A percentile compares a stretch with the other conserved stretches of the same genome.
Conservation (phyloP, 352 stramenopile genomes). For the Phytophthora parvispora region DNA sequence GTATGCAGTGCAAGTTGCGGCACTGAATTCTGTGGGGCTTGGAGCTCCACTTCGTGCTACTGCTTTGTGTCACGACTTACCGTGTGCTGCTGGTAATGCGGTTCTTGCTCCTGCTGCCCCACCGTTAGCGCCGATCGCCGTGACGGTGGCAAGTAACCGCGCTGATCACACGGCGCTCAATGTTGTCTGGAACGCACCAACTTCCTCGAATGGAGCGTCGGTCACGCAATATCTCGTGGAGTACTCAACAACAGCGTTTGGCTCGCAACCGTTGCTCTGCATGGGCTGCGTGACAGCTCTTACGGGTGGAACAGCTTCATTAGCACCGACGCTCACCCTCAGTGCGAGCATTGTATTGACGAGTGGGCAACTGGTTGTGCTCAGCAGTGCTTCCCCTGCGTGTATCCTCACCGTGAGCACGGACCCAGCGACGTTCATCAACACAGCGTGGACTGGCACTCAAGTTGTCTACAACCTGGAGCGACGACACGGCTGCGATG, state of each 20-base stretch:
- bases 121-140: constrained; percentile 76
- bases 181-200: constrained; percentile 86
- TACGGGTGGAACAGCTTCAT: constrained; percentile 24
- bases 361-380: constrained; percentile 47
- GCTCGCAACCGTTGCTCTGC: constrained; percentile 44
- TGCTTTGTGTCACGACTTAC: constrained; percentile 59
- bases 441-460: constrained; percentile 46
- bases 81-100: constrained; percentile 50
- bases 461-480: constrained; percentile 56
- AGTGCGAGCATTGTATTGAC: constrained; percentile 37
- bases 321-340: constrained; percentile 45
- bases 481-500: constrained; percentile 67
- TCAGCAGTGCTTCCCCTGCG: constrained; percentile 51
- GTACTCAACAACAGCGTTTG: constrained; percentile 78
- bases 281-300: constrained; percentile 59
- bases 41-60: constrained; percentile 63
- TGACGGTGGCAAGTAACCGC: constrained; percentile 86
- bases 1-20: constrained; percentile 93
- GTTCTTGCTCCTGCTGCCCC: constrained; percentile 68
- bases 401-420: constrained; percentile 65
- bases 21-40: constrained; percentile 89
- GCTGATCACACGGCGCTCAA: constrained; percentile 81
- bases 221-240: constrained; percentile 89
- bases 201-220: constrained; percentile 69
- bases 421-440: constrained; percentile 26